Conservation (phyloP, 345 rosid species). For the Schrenkiella parvula region DNA sequence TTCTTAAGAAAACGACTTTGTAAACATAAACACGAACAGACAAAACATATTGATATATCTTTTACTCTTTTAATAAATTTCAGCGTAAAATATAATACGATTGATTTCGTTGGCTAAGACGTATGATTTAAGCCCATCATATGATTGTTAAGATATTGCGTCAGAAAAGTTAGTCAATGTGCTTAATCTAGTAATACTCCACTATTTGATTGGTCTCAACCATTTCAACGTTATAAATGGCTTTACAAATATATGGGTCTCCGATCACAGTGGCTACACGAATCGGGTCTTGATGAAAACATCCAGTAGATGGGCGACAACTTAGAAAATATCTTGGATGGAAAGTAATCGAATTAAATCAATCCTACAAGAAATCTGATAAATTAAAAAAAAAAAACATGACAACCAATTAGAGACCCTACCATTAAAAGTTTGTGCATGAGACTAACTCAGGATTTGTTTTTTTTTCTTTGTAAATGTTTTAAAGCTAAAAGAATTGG, state of each 20-base stretch:
- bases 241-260: constrained; percentile 10
- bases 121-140: not conserved
- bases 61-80: not conserved
- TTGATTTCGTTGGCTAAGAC: not conserved
- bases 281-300: not conserved
- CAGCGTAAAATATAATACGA: not conserved
- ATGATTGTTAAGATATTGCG: not conserved
- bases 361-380: not conserved
- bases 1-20: constrained; percentile 22
- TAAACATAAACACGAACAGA: not conserved
- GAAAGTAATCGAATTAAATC: not conserved
- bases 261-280: constrained; percentile 15
- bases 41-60: not conserved
- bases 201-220: constrained; percentile 26
- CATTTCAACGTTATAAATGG: not conserved
- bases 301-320: constrained; percentile 18
- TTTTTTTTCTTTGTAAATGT: not conserved
- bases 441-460: not conserved
- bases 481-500: not conserved
- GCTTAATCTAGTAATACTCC: constrained; percentile 29
- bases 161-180: constrained; percentile 15
- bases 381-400: not conserved
- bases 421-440: not conserved
- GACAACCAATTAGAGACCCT: constrained; percentile 26
- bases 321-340: constrained; percentile 2